Evolutionary conservation across 2,329 filamentous ascomycete genomes (phyloP).

Genomic region (Colletotrichum sp.): DNA sequence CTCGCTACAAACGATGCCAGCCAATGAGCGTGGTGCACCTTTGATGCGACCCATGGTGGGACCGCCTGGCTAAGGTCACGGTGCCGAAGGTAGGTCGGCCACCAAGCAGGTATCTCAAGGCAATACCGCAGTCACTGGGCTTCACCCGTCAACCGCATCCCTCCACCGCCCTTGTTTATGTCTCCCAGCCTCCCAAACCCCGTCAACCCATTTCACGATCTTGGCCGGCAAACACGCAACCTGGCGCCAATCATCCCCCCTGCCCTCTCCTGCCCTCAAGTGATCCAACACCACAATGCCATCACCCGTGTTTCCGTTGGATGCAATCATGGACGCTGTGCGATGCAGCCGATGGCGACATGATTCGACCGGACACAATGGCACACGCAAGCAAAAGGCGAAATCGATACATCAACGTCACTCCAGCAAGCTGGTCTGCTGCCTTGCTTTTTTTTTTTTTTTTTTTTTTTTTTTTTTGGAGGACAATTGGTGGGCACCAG

Average conservation of each 20-base stretch:
- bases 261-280: background rate
- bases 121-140: too few relatives aligned
- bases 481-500: too few relatives aligned
- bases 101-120: too few relatives aligned
- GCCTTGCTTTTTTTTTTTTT: background rate
- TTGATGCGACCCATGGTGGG: background rate
- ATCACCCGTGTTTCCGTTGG: constrained; percentile 6
- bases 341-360: background rate
- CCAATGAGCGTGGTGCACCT: background rate
- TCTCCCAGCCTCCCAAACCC: background rate
- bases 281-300: constrained; percentile 9
- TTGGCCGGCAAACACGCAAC: constrained; percentile 18
- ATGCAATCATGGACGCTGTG: background rate
- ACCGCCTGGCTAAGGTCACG: background rate
- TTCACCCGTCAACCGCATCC: too few relatives aligned
- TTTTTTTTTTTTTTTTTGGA: too few relatives aligned
- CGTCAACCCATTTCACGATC: constrained; percentile 12
- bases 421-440: background rate
- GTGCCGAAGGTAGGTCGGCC: too few relatives aligned
- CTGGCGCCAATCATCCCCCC: constrained; percentile 6
- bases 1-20: background rate
- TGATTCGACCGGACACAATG: background rate
- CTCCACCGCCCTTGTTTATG: too few relatives aligned
- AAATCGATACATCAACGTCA: constrained; percentile 5
- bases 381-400: background rate